Evolutionary conservation across 345 rosid genomes (phyloP).

Genomic region (Eucalyptus marginata): DNA sequence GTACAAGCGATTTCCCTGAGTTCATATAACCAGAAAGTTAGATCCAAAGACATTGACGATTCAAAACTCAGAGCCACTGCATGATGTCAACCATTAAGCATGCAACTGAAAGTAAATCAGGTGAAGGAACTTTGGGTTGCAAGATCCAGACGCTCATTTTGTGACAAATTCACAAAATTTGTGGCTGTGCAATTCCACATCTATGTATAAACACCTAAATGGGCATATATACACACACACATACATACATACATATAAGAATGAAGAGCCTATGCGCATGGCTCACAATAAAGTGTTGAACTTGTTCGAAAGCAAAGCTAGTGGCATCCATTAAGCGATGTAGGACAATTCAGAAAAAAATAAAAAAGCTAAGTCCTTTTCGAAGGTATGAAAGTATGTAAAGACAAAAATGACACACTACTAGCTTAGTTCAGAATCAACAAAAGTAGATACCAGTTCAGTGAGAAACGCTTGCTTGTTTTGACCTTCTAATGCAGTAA

Average conservation of each 20-base stretch:
- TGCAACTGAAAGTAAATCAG: not conserved
- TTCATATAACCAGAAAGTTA: not conserved
- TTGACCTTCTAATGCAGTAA: slow-evolving; percentile 92
- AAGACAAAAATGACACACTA: not conserved
- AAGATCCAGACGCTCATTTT: not conserved
- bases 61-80: not conserved
- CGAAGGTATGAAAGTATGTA: not conserved
- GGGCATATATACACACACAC: not conserved
- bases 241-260: not conserved
- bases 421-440: not conserved
- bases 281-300: not conserved
- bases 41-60: not conserved
- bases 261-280: not conserved
- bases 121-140: not conserved
- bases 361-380: not conserved
- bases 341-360: not conserved
- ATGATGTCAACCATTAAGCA: not conserved
- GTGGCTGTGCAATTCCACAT: not conserved
- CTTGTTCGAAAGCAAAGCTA: not conserved
- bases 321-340: not conserved
- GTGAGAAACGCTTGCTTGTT: slow-evolving; percentile 97
- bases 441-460: slow-evolving; percentile 58
- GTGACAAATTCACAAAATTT: not conserved
- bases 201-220: not conserved
- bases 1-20: slow-evolving; percentile 76